Percentiles rank a stretch among this genome's conserved stretches.
These are phyloP conservation scores for Arctium minus DNA, from an alignment of 129 eudicot genomes.

Conservation along the genomic window DNA sequence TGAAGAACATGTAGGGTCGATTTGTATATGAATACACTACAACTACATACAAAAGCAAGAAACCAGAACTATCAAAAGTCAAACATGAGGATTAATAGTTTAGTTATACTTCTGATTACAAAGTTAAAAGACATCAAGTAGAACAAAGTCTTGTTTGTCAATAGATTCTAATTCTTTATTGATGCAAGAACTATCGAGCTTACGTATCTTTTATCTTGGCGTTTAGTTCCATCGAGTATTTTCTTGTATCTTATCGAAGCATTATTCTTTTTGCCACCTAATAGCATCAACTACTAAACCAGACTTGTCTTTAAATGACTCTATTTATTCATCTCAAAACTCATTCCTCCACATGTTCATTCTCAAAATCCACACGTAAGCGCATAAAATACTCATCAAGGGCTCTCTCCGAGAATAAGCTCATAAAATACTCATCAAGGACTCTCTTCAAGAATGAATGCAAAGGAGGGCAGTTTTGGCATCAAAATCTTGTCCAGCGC, in stretches of 20 bases:
- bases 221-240: conserved; percentile 18
- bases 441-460: conserved; percentile 38
- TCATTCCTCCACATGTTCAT: conserved; percentile 7
- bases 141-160: neutral
- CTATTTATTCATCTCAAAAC: conserved; percentile 20
- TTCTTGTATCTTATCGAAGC: conserved; percentile 37
- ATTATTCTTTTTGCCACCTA: conserved; percentile 32
- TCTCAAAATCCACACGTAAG: neutral
- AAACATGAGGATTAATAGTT: neutral
- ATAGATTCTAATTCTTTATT: conserved; percentile 48
- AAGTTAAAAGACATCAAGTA: neutral
- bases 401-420: conserved; percentile 20
- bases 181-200: conserved; percentile 37
- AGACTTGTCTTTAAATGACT: conserved; percentile 33
- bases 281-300: conserved; percentile 1
- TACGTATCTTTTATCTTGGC: conserved; percentile 46
- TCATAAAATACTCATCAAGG: neutral
- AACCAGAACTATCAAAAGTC: neutral
- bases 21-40: neutral
- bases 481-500: conserved; percentile 40
- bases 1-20: conserved; percentile 4
- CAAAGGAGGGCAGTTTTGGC: conserved; percentile 36
- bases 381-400: neutral
- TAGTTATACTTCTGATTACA: neutral
- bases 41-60: neutral